Base-by-base conservation (phyloP, 805 yeast genomes). In the Ogataea populi-albae region DNA sequence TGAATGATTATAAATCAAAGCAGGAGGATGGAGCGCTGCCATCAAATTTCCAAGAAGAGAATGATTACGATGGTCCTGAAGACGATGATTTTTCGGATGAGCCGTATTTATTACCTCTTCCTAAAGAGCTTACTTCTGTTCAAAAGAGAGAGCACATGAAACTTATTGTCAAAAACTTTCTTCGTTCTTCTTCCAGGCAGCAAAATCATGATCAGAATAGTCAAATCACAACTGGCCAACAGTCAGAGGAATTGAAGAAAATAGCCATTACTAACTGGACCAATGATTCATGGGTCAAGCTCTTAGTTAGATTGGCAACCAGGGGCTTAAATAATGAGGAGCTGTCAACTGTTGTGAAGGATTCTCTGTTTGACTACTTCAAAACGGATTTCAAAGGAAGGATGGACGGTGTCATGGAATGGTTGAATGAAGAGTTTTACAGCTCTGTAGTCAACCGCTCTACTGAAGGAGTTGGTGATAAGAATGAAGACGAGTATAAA, bases 391-490 rank as follows among this genome's bases (percentile, higher is more conserved):
- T 89, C 49, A 82, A 82, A 37, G 68, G 66, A 7, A 67, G 91
- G 23, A 70, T 89, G 9, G 94, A 86, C 40, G 62, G 81, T 23
- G 79, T 87, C 14, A 78, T 91, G 24, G 88, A 84, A 44, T 93
- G 99, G 99, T 64, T 93, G 37, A 89, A 84, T 51, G 98, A 93
- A 61, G 98, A 93, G 59, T 93, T 96, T 32, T 58, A 54, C 37
- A 36, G 94, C 80, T 77, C 62, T 67, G 76, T 32, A 85, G 81
- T 52, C 40, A 40, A 46, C 6, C 49, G 41, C 17, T 46, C 47
- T 12, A 47, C 40, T 18, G 46, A 43, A 23, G 46, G 48, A 30
- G 34, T 38, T 23, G n/a, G n/a, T n/a, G 40, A 49, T 32, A 26
- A 35, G 24, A 35, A 34, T 14, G 35, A 34, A 17, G 45, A 35